These are phyloP conservation scores for Tetrahymena thermophila DNA, from an alignment of 73 alveolate genomes.

Conservation along the genomic window DNA sequence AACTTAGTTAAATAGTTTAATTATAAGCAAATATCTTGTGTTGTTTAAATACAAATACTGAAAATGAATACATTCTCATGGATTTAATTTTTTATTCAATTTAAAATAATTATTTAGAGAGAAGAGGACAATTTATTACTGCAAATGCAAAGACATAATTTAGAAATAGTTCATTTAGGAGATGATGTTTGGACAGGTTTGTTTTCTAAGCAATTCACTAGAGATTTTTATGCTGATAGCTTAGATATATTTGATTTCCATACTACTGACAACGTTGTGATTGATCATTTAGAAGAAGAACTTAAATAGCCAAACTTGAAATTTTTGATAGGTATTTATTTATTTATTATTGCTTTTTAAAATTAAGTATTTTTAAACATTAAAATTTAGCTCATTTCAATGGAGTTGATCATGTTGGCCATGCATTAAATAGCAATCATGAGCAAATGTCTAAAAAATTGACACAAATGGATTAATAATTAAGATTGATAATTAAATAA, in stretches of 20 bases:
- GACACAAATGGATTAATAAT: conserved; percentile 34
- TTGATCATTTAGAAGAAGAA: neutral
- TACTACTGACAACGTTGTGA: conserved; percentile 45
- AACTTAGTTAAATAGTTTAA: neutral
- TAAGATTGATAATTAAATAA: conserved; percentile 14
- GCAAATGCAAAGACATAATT: conserved; percentile 7
- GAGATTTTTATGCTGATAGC: conserved; percentile 44
- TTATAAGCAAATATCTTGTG: too few relatives aligned
- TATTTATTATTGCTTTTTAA: neutral
- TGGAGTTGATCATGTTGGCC: conserved; percentile 82
- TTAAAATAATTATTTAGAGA: neutral
- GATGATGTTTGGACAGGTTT: conserved; percentile 66
- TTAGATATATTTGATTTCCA: conserved; percentile 58
- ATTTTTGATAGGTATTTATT: neutral
- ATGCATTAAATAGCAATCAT: conserved; percentile 43
- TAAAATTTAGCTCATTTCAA: conserved; percentile 49
- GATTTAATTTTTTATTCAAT: too few relatives aligned
- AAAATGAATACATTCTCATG: too few relatives aligned
- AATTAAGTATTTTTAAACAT: neutral
- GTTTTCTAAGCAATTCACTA: conserved; percentile 32
- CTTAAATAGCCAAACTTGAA: neutral
- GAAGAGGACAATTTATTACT: conserved; percentile 48
- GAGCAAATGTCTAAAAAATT: conserved; percentile 42
- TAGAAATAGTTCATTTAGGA: conserved; percentile 49
- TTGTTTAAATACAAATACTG: too few relatives aligned